A percentile compares a stretch with the other conserved stretches of the same genome.
Evolutionary conservation across 1,139 yeast species (phyloP).

Genomic region (Casaregolazyma suthepensis): DNA sequence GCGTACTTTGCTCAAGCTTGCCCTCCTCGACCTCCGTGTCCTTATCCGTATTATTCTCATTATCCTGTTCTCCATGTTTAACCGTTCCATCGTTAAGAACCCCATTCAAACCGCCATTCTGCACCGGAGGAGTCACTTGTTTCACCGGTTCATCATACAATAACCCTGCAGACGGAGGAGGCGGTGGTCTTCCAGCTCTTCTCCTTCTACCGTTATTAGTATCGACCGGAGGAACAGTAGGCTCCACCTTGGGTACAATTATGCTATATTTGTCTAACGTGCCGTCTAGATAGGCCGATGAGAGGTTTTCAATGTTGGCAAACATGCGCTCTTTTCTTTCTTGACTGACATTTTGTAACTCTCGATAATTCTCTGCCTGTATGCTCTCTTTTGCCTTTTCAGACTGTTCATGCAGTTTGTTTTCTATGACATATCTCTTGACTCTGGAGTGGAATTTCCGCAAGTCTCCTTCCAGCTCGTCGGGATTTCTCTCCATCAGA

Average conservation of each 20-base stretch:
- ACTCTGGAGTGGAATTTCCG: slow-evolving; percentile 16
- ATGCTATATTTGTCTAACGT: not conserved
- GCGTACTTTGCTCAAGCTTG: not conserved
- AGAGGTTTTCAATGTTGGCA: slow-evolving; percentile 7
- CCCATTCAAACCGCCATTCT: not conserved
- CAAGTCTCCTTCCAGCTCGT: slow-evolving; percentile 16
- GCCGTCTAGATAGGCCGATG: slow-evolving; percentile 2
- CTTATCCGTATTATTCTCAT: not conserved
- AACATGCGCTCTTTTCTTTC: slow-evolving; percentile 7
- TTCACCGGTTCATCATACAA: slow-evolving; percentile 4
- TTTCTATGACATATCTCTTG: slow-evolving; percentile 21
- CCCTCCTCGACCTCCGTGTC: too few relatives aligned
- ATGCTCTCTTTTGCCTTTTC: slow-evolving; percentile 9
- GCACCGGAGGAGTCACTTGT: not conserved
- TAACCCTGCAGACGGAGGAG: slow-evolving; percentile 6
- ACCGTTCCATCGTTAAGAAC: too few relatives aligned
- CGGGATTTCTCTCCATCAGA: slow-evolving; percentile 13
- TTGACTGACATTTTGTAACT: slow-evolving; percentile 12
- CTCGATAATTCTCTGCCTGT: slow-evolving; percentile 8
- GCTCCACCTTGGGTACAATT: not conserved
- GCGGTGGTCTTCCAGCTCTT: slow-evolving; percentile 3
- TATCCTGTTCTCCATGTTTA: too few relatives aligned
- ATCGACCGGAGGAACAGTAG: not conserved
- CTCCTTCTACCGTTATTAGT: not conserved
- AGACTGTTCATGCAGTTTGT: slow-evolving; percentile 12